These are phyloP conservation scores for Trichoderma semiorbis DNA, from an alignment of 2,329 filamentous ascomycete species.

Conservation along the genomic window DNA sequence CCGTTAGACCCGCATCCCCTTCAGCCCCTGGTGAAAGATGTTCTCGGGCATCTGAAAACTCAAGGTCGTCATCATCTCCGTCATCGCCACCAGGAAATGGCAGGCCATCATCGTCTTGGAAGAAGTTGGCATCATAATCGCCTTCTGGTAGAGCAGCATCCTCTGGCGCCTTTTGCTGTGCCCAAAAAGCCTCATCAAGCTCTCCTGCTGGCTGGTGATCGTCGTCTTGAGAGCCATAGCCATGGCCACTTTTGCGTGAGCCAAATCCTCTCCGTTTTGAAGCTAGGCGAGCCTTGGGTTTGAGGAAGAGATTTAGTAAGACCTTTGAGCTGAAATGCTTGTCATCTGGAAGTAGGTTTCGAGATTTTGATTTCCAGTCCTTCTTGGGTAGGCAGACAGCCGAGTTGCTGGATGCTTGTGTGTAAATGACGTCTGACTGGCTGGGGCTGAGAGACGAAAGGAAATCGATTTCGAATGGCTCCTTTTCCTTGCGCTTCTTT, in stretches of 20 bases:
- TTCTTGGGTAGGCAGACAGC: constrained; percentile 85
- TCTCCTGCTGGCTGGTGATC: constrained; percentile 64
- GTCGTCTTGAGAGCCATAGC: constrained; percentile 44
- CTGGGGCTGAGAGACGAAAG: constrained; percentile 66
- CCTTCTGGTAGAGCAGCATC: constrained; percentile 61
- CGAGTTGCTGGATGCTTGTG: constrained; percentile 73
- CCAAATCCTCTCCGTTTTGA: constrained; percentile 55
- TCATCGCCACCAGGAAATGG: constrained; percentile 61
- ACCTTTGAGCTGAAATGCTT: constrained; percentile 97
- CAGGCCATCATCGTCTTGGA: constrained; percentile 82
- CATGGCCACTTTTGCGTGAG: constrained; percentile 37
- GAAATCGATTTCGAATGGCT: constrained; percentile 94
- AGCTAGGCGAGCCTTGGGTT: constrained; percentile 83
- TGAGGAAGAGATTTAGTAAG: constrained; percentile 84
- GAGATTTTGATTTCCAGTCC: constrained; percentile 91
- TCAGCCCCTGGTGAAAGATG: constrained; percentile 68
- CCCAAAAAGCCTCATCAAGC: constrained; percentile 96
- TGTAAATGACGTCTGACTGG: constrained; percentile 75
- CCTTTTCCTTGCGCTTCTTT: constrained; percentile 85
- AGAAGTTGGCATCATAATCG: constrained; percentile 96
- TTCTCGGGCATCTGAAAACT: constrained; percentile 78
- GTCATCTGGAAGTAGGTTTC: constrained; percentile 92
- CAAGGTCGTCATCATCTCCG: constrained; percentile 64
- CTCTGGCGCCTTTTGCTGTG: constrained; percentile 63
- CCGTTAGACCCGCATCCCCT: constrained; percentile 44